Evolutionary conservation across 768 basidiomycete species (phyloP), one percentile per base, ranked within the genome.

Genomic region (Kwoniella mangroviensis): DNA sequence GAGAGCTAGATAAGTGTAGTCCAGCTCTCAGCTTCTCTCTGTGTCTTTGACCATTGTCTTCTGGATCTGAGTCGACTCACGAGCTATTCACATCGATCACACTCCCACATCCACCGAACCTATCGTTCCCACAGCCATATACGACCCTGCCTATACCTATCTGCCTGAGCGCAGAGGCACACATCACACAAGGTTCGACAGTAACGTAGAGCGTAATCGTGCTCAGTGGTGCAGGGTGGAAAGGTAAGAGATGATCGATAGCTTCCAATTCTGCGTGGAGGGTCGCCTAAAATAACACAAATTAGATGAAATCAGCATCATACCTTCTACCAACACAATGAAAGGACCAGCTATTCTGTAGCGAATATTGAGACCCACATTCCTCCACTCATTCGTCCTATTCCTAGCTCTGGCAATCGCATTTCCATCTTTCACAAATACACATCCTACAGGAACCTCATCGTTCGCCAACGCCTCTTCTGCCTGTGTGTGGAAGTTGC

Each of bases 151-250:
- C 89, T 75, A 99, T 93, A 17, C 95, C 95, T 71, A 96, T 84
- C 84, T 98, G 97, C 64, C 96, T 88, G 42, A 99, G 87, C 12
- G 96, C 97, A 24, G 93, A 94, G 13, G 94, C 93, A 74, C 97
- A 99, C 97, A 98, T 98, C 82, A 98, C 94, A 84, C 97, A 99
- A 0, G 96, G 97, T 84, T 99, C 96, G 63, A 99, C 97, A 4
- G 97, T 99, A 62, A 98, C 97, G 82, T 98, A 99, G 34, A 98
- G 88, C 2, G 89, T 92, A 22, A 93, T 95, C 11, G 88, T 86
- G 0, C 87, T 86, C 19, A 99, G 87, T 5, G 92, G 92, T 68
- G 92, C 88, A 54, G 83, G 81, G 45, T 84, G 84, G 79, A 90
- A 87, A 0, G 89, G 85, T 13, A 98, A 85, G 73, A 99, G 93